Base-by-base conservation (phyloP, 768 basidiomycete genomes). In the Naematelia encephala region DNA sequence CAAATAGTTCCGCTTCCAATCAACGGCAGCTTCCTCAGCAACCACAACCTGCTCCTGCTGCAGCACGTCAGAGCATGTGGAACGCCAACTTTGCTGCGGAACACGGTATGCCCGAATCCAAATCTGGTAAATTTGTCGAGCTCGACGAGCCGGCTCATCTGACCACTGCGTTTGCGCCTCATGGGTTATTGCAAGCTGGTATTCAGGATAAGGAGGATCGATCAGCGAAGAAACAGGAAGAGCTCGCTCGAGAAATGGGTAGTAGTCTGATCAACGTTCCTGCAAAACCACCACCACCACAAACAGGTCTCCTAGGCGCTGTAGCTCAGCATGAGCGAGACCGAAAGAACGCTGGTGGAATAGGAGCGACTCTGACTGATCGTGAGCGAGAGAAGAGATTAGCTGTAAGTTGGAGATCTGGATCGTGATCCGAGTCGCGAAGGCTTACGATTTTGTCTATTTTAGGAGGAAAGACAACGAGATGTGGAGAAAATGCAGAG, bases 311-410 rank as follows among this genome's bases (percentile, higher is more conserved):
- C 44, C 85, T 99, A 50, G 96, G 96, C 16, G 94, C 94, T 1
- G 91, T 98, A 68, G 91, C 91, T 44, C 90, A 88, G 8, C 91
- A 96, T 74, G 91, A 99, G 77, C 84, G 90, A 53, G 94, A 98
- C 57, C 82, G 91, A 60, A 91, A 94, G 72, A 86, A 91, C 26
- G 92, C 94, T 59, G 93, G 96, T 52, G 94, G 94, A 34, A 85
- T 98, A 16, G 96, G 94, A 51, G 92, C 93, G 23, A 84, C 91
- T 1, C 79, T 99, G 68, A 98, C 96, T 0, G 93, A 98, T 79
- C 85, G 91, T 30, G 94, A 98, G 78, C 84, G 93, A 44, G 93
- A 98, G 70, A 88, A 89, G 75, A 83, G 94, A 29, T 62, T 91
- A 30, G 93, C 90, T 5, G 77, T 78, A 55, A 72, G 76, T 76